A percentile compares a stretch with the other conserved stretches of the same genome.
Evolutionary conservation across 441 rosid species (phyloP).

Genomic region (Gossypium schwendimanii): DNA sequence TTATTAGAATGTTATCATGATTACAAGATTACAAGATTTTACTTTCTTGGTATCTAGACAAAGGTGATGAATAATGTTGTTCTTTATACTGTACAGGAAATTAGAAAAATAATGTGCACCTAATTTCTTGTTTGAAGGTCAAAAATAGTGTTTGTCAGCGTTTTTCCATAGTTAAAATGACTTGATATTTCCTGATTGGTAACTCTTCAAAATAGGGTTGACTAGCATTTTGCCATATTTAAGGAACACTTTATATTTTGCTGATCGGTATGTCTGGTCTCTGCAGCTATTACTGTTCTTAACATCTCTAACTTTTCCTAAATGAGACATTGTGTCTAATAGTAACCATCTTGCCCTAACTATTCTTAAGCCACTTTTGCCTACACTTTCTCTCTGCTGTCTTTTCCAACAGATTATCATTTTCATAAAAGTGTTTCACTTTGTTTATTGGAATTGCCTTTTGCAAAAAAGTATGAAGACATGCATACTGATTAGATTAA

Average conservation of each 20-base stretch:
- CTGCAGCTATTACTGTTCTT: not conserved
- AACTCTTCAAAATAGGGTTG: too few species aligned
- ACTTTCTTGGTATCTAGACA: not conserved
- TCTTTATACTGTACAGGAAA: not conserved
- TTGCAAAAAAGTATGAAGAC: not conserved
- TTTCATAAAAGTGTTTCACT: not conserved
- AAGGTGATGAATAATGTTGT: not conserved
- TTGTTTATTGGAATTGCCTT: conserved; percentile 6
- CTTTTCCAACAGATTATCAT: not conserved
- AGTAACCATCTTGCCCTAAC: not conserved
- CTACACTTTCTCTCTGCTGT: not conserved
- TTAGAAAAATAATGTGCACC: not conserved
- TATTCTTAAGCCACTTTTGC: not conserved
- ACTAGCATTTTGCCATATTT: too few species aligned
- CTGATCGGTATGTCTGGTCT: not conserved
- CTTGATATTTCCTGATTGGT: not conserved
- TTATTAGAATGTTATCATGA: not conserved
- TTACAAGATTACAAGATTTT: not conserved
- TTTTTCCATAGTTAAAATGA: not conserved
- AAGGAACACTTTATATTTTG: too few species aligned
- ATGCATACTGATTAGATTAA: not conserved
- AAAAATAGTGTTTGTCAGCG: not conserved
- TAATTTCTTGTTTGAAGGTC: not conserved
- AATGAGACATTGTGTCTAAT: not conserved
- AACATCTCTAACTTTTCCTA: not conserved